Evolutionary conservation across 225 moss, liverwort and hornwort species (phyloP).

Genomic region (Neckera pumila): DNA sequence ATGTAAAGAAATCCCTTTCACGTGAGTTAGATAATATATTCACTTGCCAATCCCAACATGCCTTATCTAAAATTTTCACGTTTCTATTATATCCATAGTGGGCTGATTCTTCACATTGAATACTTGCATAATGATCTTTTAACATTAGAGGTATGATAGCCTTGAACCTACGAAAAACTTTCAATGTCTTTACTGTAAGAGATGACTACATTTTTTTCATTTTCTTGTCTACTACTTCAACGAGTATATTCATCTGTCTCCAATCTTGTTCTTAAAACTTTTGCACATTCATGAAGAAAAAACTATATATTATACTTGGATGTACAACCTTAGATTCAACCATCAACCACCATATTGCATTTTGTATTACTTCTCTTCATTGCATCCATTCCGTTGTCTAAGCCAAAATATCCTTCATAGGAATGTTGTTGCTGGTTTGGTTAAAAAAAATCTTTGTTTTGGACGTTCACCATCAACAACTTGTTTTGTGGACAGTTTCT

Average conservation of each 20-base stretch:
- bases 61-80: not conserved
- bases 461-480: not conserved
- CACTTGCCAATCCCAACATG: rapidly evolving
- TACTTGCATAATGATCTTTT: not conserved
- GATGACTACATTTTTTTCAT: too few relatives aligned
- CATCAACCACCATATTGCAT: not conserved
- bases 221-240: not conserved
- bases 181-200: not conserved
- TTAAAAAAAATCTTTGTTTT: not conserved
- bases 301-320: not conserved
- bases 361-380: not conserved
- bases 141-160: not conserved
- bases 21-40: rapidly evolving
- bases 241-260: not conserved
- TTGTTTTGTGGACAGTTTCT: not conserved
- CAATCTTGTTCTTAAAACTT: rapidly evolving
- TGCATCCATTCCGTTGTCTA: not conserved
- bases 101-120: not conserved
- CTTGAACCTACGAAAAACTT: not conserved
- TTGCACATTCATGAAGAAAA: too few relatives aligned
- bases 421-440: rapidly evolving
- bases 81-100: not conserved
- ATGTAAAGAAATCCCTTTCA: not conserved
- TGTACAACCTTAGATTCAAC: too few relatives aligned
- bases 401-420: not conserved